phyloP scores from a whole-genome alignment of 2,329 filamentous ascomycete species.

The Alternaria angustiovoidea region DNA sequence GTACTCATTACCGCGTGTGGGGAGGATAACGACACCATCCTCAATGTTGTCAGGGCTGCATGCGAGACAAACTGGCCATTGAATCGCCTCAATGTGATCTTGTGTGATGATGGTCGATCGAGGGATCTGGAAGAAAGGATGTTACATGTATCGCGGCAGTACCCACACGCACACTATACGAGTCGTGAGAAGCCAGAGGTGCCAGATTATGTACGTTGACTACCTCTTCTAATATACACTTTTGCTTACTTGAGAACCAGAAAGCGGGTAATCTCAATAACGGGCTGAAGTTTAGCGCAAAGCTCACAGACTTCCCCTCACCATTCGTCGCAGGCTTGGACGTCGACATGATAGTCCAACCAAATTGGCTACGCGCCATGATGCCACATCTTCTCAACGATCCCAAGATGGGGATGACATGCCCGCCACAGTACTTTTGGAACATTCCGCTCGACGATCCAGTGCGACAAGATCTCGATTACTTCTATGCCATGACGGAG shows the following conservation, averaged over 20 bases:
- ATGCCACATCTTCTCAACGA: slow-evolving; percentile 18
- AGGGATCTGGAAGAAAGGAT: slow-evolving; percentile 40
- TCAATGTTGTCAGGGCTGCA: slow-evolving; percentile 37
- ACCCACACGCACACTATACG: slow-evolving; percentile 55
- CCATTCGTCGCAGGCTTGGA: slow-evolving; percentile 70
- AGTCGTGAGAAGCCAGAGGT: slow-evolving; percentile 53
- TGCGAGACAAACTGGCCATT: slow-evolving; percentile 28
- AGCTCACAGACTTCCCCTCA: slow-evolving; percentile 54
- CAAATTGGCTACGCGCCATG: slow-evolving; percentile 55
- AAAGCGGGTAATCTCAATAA: slow-evolving; percentile 72
- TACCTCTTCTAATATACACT: not conserved
- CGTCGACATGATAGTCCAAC: slow-evolving; percentile 73
- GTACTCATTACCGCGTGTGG: slow-evolving; percentile 56
- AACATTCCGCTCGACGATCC: slow-evolving; percentile 67
- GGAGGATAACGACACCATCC: slow-evolving; percentile 53
- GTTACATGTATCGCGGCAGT: slow-evolving; percentile 47
- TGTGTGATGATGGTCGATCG: slow-evolving; percentile 52
- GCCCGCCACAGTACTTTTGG: slow-evolving; percentile 60
- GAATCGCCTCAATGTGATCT: slow-evolving; percentile 44
- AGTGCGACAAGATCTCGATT: slow-evolving; percentile 65
- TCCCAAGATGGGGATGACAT: slow-evolving; percentile 13
- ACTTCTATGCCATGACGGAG: slow-evolving; percentile 65
- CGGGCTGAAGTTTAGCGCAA: slow-evolving; percentile 43
- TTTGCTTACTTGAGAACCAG: slow-evolving; percentile 54
- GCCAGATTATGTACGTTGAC: slow-evolving; percentile 43